These are phyloP conservation scores for Zangia roseola DNA, from an alignment of 768 basidiomycete genomes.

Conservation along the genomic window DNA sequence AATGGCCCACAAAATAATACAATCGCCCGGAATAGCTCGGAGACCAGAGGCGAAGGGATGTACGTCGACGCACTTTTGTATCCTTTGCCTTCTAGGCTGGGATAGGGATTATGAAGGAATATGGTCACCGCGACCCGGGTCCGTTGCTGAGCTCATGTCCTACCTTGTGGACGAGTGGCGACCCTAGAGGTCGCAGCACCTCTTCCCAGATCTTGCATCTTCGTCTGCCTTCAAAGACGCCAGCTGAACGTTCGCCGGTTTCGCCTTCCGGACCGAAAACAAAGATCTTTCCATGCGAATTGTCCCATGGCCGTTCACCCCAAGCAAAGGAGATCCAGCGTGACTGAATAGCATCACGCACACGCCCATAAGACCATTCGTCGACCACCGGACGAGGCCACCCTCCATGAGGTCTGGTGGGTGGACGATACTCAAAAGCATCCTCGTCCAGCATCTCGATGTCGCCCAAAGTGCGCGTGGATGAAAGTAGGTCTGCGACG, in stretches of 20 bases:
- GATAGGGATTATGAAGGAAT: neutral
- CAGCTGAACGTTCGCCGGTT: slow-evolving; percentile 64
- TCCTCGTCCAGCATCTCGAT: slow-evolving; percentile 27
- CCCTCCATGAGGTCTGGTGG: slow-evolving; percentile 29
- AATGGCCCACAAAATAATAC: slow-evolving; percentile 4
- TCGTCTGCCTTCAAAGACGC: slow-evolving; percentile 66
- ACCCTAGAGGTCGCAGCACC: slow-evolving; percentile 66
- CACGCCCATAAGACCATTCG: slow-evolving; percentile 61
- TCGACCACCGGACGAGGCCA: slow-evolving; percentile 64
- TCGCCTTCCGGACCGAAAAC: slow-evolving; percentile 85
- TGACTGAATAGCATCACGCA: slow-evolving; percentile 70
- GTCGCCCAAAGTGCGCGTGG: slow-evolving; percentile 23
- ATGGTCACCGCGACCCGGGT: slow-evolving; percentile 37
- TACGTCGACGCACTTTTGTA: slow-evolving; percentile 11
- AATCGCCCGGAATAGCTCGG: neutral
- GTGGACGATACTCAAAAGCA: slow-evolving; percentile 14
- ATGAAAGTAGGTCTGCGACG: slow-evolving; percentile 13
- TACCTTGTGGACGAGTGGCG: slow-evolving; percentile 65
- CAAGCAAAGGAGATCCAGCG: slow-evolving; percentile 75
- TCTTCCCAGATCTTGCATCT: slow-evolving; percentile 60
- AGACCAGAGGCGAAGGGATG: neutral
- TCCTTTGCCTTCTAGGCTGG: neutral
- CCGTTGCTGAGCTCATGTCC: slow-evolving; percentile 74
- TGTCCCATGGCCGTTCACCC: slow-evolving; percentile 70
- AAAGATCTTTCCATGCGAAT: slow-evolving; percentile 55